phyloP scores from a whole-genome alignment of 495 filamentous ascomycete species.

The Bacidia rubella region DNA sequence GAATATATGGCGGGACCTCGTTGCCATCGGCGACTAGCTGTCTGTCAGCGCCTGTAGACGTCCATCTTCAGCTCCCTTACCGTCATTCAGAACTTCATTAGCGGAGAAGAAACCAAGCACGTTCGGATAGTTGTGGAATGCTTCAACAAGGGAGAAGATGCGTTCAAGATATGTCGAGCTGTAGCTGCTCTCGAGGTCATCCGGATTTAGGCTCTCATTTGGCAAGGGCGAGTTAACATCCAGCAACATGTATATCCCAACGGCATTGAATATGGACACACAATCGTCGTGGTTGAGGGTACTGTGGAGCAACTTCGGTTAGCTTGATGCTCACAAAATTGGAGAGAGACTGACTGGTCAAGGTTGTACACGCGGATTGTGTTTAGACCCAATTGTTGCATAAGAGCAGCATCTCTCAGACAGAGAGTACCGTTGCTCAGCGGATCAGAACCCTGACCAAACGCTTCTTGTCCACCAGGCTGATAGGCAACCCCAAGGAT shows the following conservation, averaged over 20 bases:
- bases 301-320: background rate
- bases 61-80: background rate
- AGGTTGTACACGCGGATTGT: conserved; percentile 92
- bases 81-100: conserved; percentile 46
- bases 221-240: conserved; percentile 88
- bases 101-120: conserved; percentile 82
- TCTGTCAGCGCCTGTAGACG: background rate
- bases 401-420: conserved; percentile 79
- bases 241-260: conserved; percentile 53
- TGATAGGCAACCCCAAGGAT: conserved; percentile 89
- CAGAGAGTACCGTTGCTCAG: conserved; percentile 63
- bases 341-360: conserved; percentile 36
- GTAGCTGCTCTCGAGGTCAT: conserved; percentile 56
- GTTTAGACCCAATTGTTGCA: conserved; percentile 80
- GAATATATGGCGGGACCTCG: conserved; percentile 49
- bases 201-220: conserved; percentile 61
- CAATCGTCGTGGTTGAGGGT: conserved; percentile 75
- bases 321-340: background rate
- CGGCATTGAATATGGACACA: conserved; percentile 80
- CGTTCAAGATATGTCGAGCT: conserved; percentile 61
- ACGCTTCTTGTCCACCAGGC: conserved; percentile 75
- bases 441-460: conserved; percentile 50
- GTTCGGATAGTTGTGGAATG: conserved; percentile 89
- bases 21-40: conserved; percentile 12
- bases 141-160: conserved; percentile 82